Conservation (phyloP, 495 filamentous ascomycete species). For the Neurospora pannonica region DNA sequence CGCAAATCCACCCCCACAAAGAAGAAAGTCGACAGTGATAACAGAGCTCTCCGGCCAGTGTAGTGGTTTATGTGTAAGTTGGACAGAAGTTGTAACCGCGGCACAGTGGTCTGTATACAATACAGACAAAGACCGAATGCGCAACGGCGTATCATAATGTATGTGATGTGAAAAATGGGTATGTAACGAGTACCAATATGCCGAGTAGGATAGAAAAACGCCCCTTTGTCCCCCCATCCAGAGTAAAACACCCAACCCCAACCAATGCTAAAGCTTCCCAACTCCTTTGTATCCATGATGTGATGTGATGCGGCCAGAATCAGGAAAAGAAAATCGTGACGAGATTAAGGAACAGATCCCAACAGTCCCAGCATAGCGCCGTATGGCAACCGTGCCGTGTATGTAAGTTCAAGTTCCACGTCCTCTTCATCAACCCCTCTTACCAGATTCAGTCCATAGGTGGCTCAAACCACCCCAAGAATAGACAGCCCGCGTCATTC, state of each 20-base stretch:
- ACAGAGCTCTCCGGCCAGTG: neutral
- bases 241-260: neutral
- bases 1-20: neutral
- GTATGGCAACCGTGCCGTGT: neutral
- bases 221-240: neutral
- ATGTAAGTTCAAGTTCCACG: neutral
- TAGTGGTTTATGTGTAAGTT: neutral
- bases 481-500: neutral
- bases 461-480: neutral
- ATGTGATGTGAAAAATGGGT: neutral
- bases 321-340: neutral
- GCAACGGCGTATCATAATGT: slow-evolving; percentile 4
- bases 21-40: neutral
- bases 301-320: neutral
- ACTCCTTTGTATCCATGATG: neutral
- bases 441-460: neutral
- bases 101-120: neutral
- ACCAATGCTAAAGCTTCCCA: neutral
- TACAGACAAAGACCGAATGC: neutral
- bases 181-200: neutral
- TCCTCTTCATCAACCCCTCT: neutral
- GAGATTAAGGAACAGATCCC: neutral
- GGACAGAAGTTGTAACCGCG: neutral
- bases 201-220: neutral
- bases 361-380: neutral